A percentile compares a stretch with the other conserved stretches of the same genome.
Conservation (phyloP, 164 flowering plant species). For the Pachysandra terminalis region DNA sequence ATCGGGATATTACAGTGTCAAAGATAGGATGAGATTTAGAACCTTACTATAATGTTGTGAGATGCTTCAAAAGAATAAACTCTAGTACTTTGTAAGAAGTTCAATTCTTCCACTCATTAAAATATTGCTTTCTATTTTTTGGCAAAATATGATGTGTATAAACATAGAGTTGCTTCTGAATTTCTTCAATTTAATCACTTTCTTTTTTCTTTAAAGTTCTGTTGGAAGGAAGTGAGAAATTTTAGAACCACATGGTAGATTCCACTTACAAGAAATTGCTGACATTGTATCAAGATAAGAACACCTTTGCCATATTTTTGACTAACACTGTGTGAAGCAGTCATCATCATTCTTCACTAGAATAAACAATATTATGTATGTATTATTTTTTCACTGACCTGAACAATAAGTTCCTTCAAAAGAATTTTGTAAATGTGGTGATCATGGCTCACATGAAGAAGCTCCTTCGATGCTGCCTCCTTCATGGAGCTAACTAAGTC, state of each 20-base stretch:
- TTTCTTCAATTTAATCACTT: background rate
- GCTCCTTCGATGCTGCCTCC: conserved; percentile 76
- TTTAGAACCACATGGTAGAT: too few relatives aligned
- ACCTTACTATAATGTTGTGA: background rate
- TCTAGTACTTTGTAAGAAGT: background rate
- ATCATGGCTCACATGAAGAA: conserved; percentile 55
- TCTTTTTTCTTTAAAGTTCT: too few relatives aligned
- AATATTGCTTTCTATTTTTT: too few relatives aligned
- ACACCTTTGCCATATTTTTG: too few relatives aligned
- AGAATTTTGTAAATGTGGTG: conserved; percentile 56
- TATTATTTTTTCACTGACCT: conserved; percentile 38
- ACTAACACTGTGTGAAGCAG: too few relatives aligned
- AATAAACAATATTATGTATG: background rate
- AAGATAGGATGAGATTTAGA: background rate
- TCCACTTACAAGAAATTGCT: too few relatives aligned
- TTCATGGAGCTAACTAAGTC: conserved; percentile 81
- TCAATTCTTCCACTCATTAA: background rate
- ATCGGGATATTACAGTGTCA: background rate
- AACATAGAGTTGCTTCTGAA: background rate
- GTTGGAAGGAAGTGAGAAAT: too few relatives aligned
- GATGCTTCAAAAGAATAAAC: too few relatives aligned
- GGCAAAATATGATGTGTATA: background rate
- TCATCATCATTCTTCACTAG: background rate
- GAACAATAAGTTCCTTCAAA: conserved; percentile 73
- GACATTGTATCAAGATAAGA: too few relatives aligned